A percentile compares a stretch with the other conserved stretches of the same genome.
These are phyloP conservation scores for Russula sp. DNA, from an alignment of 768 basidiomycete species.

Conservation along the genomic window DNA sequence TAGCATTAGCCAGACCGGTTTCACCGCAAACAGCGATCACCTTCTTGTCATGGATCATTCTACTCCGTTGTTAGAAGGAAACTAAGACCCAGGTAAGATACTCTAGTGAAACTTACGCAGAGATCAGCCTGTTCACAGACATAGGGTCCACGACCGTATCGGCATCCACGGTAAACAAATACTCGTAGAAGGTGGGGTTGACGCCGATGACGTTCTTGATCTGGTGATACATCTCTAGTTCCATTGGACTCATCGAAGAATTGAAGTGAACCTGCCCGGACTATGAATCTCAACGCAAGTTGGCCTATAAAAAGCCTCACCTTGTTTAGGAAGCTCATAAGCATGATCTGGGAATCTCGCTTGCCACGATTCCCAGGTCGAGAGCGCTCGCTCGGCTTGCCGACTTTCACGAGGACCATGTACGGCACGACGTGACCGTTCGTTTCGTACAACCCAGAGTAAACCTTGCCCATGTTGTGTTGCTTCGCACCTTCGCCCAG, in stretches of 20 bases:
- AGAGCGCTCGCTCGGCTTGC: slow-evolving; percentile 88
- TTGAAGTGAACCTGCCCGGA: slow-evolving; percentile 83
- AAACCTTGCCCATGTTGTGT: slow-evolving; percentile 97
- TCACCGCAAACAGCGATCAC: slow-evolving; percentile 94
- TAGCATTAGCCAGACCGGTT: slow-evolving; percentile 85
- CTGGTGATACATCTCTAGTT: slow-evolving; percentile 98
- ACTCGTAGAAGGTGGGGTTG: slow-evolving; percentile 98
- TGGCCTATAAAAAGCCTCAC: slow-evolving; percentile 31
- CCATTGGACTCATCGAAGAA: slow-evolving; percentile 91
- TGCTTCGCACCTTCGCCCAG: slow-evolving; percentile 93
- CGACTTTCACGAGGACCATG: slow-evolving; percentile 85
- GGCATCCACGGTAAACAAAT: slow-evolving; percentile 87
- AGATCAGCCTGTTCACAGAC: slow-evolving; percentile 85
- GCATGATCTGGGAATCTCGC: slow-evolving; percentile 91
- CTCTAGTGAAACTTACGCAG: slow-evolving; percentile 56
- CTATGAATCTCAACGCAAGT: neutral
- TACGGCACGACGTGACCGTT: slow-evolving; percentile 95
- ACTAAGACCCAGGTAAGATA: neutral
- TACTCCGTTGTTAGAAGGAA: slow-evolving; percentile 27
- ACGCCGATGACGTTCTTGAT: slow-evolving; percentile 99
- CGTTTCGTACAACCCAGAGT: slow-evolving; percentile 91
- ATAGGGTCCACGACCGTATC: slow-evolving; percentile 89
- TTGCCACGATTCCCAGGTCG: slow-evolving; percentile 97
- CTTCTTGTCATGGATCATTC: slow-evolving; percentile 96
- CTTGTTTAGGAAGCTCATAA: slow-evolving; percentile 99